Base-by-base conservation (phyloP, 1,284 basidiomycete genomes). In the Bjerkandera adusta region DNA sequence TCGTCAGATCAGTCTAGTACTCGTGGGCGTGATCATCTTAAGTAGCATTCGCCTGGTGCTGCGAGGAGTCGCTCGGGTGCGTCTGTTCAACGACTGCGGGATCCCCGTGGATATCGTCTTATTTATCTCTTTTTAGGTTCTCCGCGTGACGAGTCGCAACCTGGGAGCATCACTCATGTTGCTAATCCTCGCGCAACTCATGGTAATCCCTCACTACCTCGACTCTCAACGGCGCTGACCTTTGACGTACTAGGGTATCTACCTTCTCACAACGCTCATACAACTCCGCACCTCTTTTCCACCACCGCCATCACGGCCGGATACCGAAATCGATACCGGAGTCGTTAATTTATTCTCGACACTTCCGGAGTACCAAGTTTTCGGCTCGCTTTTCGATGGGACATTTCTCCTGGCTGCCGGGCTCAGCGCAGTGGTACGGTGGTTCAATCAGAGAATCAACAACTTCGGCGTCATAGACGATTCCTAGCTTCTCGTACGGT, bases 261-360 rank as follows among this genome's bases (percentile, higher is more conserved):
- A 89, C 57, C 75, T 89, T 30, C 75, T 90, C 20, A 82, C 85
- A 1, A 90, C 86, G 0, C 68, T 89, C 38, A 80, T 89, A 13
- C 87, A 90, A 62, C 69, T 90, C 33, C 83, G 87, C 35, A 81
- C 81, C 15, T 81, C 83, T 5, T 89, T 89, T 60, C 87, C 86
- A 3, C 81, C 81, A 0, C 69, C 73, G 1, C 50, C 68, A 20
- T 34, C 58, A 0, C 52, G 49, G 5, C 60, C 55, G 13, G 60
- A 56, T 27, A 54, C 51, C 35, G 48, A 55, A 10, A 39, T 57
- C 3, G 60, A 61, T 43, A 48, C 35, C 13, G 49, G 51, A n/a
- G 60, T 62, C 20, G 44, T 59, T 36, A 86, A 86, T 57, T 65
- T 89, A n/a, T 88, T 90, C 58, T 68, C 78, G 7, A 85, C 82